These are phyloP conservation scores for Cetradonia linearis DNA, from an alignment of 495 filamentous ascomycete genomes.

Conservation along the genomic window DNA sequence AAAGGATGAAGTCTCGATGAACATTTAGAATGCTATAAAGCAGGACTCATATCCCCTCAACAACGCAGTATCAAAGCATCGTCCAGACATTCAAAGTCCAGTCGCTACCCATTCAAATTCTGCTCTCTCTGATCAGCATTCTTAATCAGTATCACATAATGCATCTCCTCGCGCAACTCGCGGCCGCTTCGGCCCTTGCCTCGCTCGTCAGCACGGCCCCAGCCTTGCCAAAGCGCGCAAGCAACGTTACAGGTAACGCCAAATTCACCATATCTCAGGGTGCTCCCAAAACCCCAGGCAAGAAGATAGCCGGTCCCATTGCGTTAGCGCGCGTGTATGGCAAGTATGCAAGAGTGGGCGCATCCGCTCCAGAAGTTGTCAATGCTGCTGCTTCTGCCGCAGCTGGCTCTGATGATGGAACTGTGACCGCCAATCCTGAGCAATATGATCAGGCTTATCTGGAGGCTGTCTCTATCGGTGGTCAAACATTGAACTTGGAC, in stretches of 20 bases:
- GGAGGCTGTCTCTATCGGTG: conserved; percentile 54
- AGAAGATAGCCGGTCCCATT: conserved; percentile 30
- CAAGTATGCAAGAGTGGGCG: conserved; percentile 38
- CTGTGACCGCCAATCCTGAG: conserved; percentile 45
- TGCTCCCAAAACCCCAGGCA: conserved; percentile 14
- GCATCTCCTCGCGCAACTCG: conserved; percentile 20
- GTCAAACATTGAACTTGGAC: conserved; percentile 52
- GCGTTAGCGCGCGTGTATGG: conserved; percentile 34
- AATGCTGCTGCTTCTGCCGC: conserved; percentile 32
- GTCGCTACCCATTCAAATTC: neutral
- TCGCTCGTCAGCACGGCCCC: conserved; percentile 16
- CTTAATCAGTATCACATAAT: conserved; percentile 1
- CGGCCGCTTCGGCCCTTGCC: conserved; percentile 21
- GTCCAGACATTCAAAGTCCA: conserved; percentile 2
- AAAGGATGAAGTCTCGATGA: neutral
- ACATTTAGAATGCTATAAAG: conserved; percentile 8
- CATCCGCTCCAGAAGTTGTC: conserved; percentile 30
- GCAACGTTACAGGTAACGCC: conserved; percentile 7
- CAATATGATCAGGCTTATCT: conserved; percentile 53
- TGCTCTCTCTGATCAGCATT: neutral
- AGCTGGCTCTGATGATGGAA: conserved; percentile 37
- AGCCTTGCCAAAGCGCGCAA: conserved; percentile 10
- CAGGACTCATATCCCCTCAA: neutral
- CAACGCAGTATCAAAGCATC: conserved; percentile 5
- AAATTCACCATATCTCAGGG: conserved; percentile 17